Evolutionary conservation across 306 rosid species (phyloP), one percentile per base, ranked within the genome.

Genomic region (Lathyrus aphaca): DNA sequence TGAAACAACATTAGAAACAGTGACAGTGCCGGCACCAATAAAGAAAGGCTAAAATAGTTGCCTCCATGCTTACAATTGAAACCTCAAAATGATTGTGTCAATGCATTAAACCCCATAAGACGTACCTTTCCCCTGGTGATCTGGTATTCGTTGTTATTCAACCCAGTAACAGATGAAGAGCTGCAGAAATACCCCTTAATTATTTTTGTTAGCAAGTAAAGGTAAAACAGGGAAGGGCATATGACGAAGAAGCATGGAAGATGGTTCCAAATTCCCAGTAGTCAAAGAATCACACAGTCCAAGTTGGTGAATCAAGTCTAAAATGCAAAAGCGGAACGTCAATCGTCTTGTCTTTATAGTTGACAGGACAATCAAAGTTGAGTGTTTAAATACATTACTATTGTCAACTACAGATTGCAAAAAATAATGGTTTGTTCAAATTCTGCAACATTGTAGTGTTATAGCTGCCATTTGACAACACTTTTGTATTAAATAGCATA

Each of bases 141-240:
- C 77, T 93, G 98, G 82, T 90, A 93, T 73, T 90, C 98, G n/a
- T 90, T 93, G 85, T 88, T 93, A 87, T 93, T 93, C 88, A 93
- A 82, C 75, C 98, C 97, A 0, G 86, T 90, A 72, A 90, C 53
- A 53, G 91, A 82, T n/a, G 97, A 53, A 42, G 68, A 83, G 82
- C 98, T 93, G 82, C 54, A 64, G 16, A 64, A 42, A 64, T 42
- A 64, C 37, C 18, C 35, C 18, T 43, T 42, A 62, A 49, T 68
- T 7, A 6, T 16, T 15, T 30, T 55, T 53, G 1, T 10, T 44
- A 29, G 64, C 1, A 27, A 25, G 18, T 29, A 59, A 8, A 67
- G 64, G 59, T 10, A 46, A 35, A 6, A 39, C 13, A 18, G 7
- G 14, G 51, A 44, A 21, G 7, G 17, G 53, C 17, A 63, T 12